Base-by-base conservation (phyloP, 495 filamentous ascomycete species). In the Platismatia glauca region DNA sequence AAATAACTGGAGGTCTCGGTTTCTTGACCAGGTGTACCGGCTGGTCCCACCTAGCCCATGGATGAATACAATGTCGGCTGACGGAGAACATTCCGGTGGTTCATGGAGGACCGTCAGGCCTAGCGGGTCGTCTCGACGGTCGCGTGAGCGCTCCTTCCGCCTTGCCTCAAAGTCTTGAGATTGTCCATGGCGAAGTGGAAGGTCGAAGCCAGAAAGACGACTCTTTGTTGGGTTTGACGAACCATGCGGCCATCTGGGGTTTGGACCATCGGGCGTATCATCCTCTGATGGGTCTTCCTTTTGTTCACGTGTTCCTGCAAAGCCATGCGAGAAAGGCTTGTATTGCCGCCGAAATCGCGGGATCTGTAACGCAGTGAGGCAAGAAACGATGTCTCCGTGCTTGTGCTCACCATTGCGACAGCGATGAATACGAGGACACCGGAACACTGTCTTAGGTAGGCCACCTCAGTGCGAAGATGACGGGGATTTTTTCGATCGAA, bases 41-140 rank as follows among this genome's bases (percentile, higher is more conserved):
- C 71, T 73, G 8, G 67, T 70, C 0, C 73, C 73, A 7, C 73
- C 73, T 8, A 76, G 61, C 0, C 73, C 73, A 67, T 76, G 73
- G 35, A 76, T 64, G 29, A 75, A 74, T 18, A 71, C 62, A 11
- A 71, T 66, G 22, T 72, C 68, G 0, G 55, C 64, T 29, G 55
- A 55, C 2, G 41, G 65, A 13, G 31, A 56, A 60, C 59, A 57
- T 43, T 66, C 58, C 7, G n/a, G n/a, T n/a, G 73, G 70, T 7
- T 55, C 33, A 61, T 74, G 66, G 1, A 76, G 55, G 18, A 72
- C 62, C 18, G 64, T 73, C 0, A 78, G 65, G 39, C 39, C 39
- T 7, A 41, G 39, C 15, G 39, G 39, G 15, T 41, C 39, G 15
- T 5, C 39, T 12, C 15, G 39, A 16, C 39, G 39, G 7, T 41